Evolutionary conservation across 352 stramenopile genomes (phyloP).

Genomic region (Phytophthora sojae): DNA sequence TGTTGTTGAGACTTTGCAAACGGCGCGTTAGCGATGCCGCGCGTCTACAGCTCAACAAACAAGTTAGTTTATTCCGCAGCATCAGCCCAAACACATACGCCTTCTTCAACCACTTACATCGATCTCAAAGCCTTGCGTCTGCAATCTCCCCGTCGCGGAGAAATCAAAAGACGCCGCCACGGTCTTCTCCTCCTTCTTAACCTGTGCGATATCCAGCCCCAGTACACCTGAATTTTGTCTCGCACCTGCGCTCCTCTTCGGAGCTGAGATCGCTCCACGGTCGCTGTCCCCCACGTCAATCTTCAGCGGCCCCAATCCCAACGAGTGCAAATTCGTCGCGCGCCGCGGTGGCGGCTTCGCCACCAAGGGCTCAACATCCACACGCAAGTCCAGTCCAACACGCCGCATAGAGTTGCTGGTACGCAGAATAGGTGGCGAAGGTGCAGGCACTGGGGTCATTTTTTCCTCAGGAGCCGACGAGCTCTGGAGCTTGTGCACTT

Average conservation of each 20-base stretch:
- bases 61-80: slow-evolving; percentile 1
- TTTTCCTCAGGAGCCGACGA: slow-evolving; percentile 6
- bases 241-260: slow-evolving; percentile 25
- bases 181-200: slow-evolving; percentile 66
- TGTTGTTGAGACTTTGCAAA: slow-evolving; percentile 44
- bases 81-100: background rate
- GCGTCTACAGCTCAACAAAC: slow-evolving; percentile 50
- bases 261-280: slow-evolving; percentile 11
- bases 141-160: slow-evolving; percentile 70
- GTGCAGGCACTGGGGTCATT: slow-evolving; percentile 2
- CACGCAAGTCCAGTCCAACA: slow-evolving; percentile 61
- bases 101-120: slow-evolving; percentile 52
- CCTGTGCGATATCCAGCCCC: slow-evolving; percentile 70
- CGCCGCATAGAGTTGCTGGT: slow-evolving; percentile 43
- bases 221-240: slow-evolving; percentile 56
- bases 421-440: slow-evolving; percentile 14
- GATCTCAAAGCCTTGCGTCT: slow-evolving; percentile 89
- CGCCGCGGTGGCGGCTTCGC: slow-evolving; percentile 5
- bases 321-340: slow-evolving; percentile 39
- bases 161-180: slow-evolving; percentile 85
- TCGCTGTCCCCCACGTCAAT: slow-evolving; percentile 54
- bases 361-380: slow-evolving; percentile 50
- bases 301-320: slow-evolving; percentile 48
- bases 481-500: slow-evolving; percentile 78
- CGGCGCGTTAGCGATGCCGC: slow-evolving; percentile 75